Evolutionary conservation across 108 stramenopile genomes (phyloP), one percentile per base, ranked within the genome.

Genomic region (Cyclotella kingstonii): DNA sequence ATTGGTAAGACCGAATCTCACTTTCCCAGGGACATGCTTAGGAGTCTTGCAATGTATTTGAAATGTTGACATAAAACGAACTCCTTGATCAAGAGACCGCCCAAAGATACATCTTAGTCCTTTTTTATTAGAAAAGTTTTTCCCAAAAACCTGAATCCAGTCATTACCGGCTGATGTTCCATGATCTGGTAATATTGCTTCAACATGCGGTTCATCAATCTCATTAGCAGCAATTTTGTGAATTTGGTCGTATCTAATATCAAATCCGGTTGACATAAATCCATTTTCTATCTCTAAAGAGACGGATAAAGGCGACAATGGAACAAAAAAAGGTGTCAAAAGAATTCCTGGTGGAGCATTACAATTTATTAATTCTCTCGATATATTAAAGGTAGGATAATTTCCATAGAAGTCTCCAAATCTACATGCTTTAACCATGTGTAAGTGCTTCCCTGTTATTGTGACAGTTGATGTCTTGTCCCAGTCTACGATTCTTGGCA

Each of bases 51-150:
- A 74, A 12, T 17, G 59, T 26, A 74, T 60, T 44, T 74, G 64
- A 33, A 18, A 36, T 33, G 64, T 26, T 6, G 73, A 74, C 15
- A 77, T 27, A 26, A 56, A 71, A 0, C 28, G 40, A 29, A 45
- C 69, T 12, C 58, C 35, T 9, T 52, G 36, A 36, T 18, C 54
- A 10, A 51, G 12, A 33, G 27, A 19, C 29, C 35, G 48, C 25
- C 82, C 87, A 50, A 89, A 87, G 0, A 58, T 78, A 44, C 90
- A 91, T 10, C 79, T 49, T 31, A 86, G 35, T 15, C 54, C 60
- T 0, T 61, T 61, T 21, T 72, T 73, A 59, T 89, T 87, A 7
- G 77, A 60, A 42, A 91, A 91, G 38, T 66, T 79, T n/a, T 51
- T 22, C n/a, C 90, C 90, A 60, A 67, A 71, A 6, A 90, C 60